Evolutionary conservation across 192 early-diverging fungal species (phyloP).

Genomic region (Rhizophagus prolifer): DNA sequence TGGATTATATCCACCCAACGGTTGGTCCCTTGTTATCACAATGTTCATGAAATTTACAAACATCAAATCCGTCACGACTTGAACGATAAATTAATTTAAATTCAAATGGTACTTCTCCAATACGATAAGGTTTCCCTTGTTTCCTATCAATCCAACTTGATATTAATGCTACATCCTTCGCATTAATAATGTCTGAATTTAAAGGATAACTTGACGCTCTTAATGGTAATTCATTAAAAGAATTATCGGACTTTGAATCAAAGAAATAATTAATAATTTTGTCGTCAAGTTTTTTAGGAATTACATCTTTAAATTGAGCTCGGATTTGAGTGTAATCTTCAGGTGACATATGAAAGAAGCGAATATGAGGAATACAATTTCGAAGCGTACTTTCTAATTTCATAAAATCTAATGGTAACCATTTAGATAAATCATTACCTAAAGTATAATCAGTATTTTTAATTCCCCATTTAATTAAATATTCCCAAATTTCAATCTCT

Average conservation of each 20-base stretch:
- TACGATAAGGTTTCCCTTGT: neutral
- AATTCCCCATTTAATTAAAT: conserved; percentile 23
- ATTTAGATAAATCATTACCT: neutral
- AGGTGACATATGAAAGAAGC: no score
- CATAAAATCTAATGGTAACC: neutral
- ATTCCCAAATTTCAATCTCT: conserved; percentile 16
- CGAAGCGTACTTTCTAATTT: neutral
- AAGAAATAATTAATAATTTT: neutral
- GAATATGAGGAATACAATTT: neutral
- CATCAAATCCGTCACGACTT: neutral
- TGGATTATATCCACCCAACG: neutral
- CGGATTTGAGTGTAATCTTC: no score
- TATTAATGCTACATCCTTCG: neutral
- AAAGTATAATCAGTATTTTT: neutral
- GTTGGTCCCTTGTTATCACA: neutral
- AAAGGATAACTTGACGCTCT: neutral
- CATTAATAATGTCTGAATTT: neutral
- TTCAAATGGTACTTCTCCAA: neutral
- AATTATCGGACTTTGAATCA: neutral
- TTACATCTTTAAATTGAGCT: no score
- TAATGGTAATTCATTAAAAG: neutral
- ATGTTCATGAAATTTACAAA: neutral
- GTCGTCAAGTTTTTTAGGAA: neutral
- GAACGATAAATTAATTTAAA: neutral
- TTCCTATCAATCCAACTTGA: conserved; percentile 14